phyloP scores from a whole-genome alignment of 306 rosid genomes.

The Heteromeles arbutifolia region DNA sequence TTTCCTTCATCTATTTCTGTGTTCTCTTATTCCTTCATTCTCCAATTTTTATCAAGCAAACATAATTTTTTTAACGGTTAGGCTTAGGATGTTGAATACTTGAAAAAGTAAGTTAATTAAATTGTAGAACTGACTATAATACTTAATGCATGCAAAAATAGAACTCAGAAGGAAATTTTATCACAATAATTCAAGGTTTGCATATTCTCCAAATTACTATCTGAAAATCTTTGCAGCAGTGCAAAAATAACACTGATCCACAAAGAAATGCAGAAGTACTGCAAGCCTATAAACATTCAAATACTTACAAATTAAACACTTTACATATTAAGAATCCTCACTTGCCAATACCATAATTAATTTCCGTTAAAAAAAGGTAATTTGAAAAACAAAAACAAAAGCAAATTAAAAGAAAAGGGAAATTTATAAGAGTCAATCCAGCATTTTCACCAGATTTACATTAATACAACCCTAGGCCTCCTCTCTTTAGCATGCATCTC shows the following conservation, averaged over 20 bases:
- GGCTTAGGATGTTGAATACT: too few relatives aligned
- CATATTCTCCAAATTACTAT: neutral
- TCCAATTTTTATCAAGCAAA: too few relatives aligned
- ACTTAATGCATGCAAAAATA: neutral
- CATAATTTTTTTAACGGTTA: too few relatives aligned
- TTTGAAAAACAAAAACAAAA: neutral
- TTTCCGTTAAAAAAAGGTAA: neutral
- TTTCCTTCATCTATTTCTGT: too few relatives aligned
- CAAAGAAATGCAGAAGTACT: neutral
- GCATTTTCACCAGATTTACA: neutral
- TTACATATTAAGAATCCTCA: neutral
- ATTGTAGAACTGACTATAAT: neutral
- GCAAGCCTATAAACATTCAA: neutral
- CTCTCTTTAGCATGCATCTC: neutral
- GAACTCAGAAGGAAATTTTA: neutral
- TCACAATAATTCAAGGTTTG: neutral
- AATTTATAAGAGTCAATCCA: neutral
- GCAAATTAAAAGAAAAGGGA: neutral
- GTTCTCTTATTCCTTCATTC: too few relatives aligned
- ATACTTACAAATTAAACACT: neutral
- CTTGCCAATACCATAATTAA: neutral
- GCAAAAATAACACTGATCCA: neutral
- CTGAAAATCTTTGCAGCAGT: neutral
- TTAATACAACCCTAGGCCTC: neutral
- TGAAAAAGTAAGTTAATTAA: neutral